phyloP scores from a whole-genome alignment of 768 basidiomycete genomes.

The Phaffia australis region DNA sequence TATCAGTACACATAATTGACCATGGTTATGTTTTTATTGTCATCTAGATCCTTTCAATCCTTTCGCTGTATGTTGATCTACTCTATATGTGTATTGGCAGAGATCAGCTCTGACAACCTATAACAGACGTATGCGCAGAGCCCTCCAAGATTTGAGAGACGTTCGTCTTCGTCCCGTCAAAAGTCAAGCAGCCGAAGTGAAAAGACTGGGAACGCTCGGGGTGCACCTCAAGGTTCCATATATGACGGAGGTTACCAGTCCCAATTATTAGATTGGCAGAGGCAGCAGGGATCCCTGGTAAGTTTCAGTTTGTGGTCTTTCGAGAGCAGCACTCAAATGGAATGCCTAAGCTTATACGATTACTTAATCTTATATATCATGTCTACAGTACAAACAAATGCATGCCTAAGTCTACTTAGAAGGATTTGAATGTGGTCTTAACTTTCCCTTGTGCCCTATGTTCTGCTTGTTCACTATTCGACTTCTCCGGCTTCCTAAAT shows the following conservation, averaged over 20 bases:
- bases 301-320: background rate
- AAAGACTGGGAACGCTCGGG: constrained; percentile 5
- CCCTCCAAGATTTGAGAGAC: constrained; percentile 6
- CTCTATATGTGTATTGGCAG: background rate
- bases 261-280: constrained; percentile 5
- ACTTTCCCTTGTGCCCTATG: too few relatives aligned
- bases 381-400: too few relatives aligned
- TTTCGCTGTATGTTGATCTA: constrained; percentile 37
- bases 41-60: constrained; percentile 51
- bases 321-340: too few relatives aligned
- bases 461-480: too few relatives aligned
- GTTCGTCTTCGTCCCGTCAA: constrained; percentile 4
- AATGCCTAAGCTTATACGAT: too few relatives aligned
- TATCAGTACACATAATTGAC: background rate
- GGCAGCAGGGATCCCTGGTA: constrained; percentile 9
- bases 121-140: constrained; percentile 7
- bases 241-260: background rate
- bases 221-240: constrained; percentile 9
- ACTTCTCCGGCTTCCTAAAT: too few relatives aligned
- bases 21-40: background rate
- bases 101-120: background rate
- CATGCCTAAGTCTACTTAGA: too few relatives aligned
- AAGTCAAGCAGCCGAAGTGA: constrained; percentile 10
- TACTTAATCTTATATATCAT: too few relatives aligned
- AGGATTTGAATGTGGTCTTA: too few relatives aligned